These are phyloP conservation scores for Aureobasidium sp. DNA, from an alignment of 2,329 filamentous ascomycete species.

Conservation along the genomic window DNA sequence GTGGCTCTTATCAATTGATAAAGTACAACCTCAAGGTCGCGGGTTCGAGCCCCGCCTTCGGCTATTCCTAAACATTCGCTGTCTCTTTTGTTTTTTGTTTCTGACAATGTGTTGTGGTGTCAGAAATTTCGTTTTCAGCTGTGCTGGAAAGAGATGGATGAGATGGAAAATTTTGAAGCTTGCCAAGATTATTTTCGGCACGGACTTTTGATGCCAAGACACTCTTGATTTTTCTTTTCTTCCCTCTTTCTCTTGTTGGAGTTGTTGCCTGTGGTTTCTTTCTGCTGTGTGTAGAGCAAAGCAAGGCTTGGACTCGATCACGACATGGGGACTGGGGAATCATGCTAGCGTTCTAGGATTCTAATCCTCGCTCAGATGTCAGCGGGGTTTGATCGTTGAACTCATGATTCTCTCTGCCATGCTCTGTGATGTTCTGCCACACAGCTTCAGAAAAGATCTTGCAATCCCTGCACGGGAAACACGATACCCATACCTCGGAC, in stretches of 20 bases:
- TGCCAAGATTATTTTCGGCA: background rate
- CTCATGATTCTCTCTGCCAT: too few species aligned
- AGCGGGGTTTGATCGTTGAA: too few species aligned
- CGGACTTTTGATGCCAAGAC: background rate
- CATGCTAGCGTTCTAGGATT: too few species aligned
- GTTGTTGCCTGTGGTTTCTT: background rate
- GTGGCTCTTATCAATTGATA: constrained; percentile 33
- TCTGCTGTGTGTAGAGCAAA: background rate
- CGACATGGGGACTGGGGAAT: background rate
- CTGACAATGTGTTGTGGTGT: background rate
- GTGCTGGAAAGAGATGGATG: background rate
- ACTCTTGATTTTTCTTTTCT: background rate
- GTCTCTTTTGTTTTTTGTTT: too few species aligned
- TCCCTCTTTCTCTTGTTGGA: too few species aligned
- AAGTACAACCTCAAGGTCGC: constrained; percentile 19
- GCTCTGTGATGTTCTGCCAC: too few species aligned
- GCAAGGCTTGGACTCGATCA: background rate
- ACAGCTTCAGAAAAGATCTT: too few species aligned
- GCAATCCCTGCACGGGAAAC: too few species aligned
- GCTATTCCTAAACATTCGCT: constrained; percentile 18
- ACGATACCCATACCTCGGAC: too few species aligned
- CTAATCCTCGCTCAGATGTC: too few species aligned
- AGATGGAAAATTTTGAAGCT: background rate
- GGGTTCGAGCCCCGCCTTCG: constrained; percentile 22
- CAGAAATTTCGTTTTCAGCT: background rate